Evolutionary conservation across 2,329 filamentous ascomycete species (phyloP), one percentile per base, ranked within the genome.

Genomic region (Lasiodiplodia hormozganensis): DNA sequence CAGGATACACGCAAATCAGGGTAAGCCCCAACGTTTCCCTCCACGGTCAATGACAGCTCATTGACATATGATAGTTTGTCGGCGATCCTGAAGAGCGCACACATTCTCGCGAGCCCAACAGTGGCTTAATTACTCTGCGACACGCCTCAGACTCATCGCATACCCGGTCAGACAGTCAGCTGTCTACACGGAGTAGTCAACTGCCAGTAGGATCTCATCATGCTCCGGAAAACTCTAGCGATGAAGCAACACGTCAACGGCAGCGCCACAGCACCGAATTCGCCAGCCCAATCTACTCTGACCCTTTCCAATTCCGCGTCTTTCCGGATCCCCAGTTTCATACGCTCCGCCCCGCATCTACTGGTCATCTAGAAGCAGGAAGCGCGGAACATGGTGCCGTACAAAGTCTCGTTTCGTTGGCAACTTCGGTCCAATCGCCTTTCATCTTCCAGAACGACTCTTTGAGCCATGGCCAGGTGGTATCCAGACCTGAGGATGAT

Each of bases 391-490:
- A 67, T 23, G 53, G 38, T 18, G 36, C 43, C 8, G 56, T 52
- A 14, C 28, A 65, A 40, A 62, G 38, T 28, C 53, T 60, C 25
- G 53, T 58, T 1, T 68, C 47, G 25, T 38, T 68, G 18, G 53
- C 56, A 5, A 58, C 54, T 8, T 58, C 54, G 25, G 38, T 28
- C 38, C 73, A 75, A 47, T 71, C 74, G 23, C 74, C 71, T 23
- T 73, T 73, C 12, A 34, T 74, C 31, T 71, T 72, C 62, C 73
- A 74, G 12, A 52, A 74, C 28, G 65, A 74, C 36, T 72, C 71
- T 14, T 67, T 75, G 23, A 72, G 71, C 10, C 69, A 62, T 52
- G 23, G 49, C 23, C 58, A 68, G 12, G 38, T 36, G 2, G 16
- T 57, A 2, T 25, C 25, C 2, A 8, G 31, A 28, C 40, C 43